phyloP scores from a whole-genome alignment of 2,329 filamentous ascomycete genomes.

The Fusarium compactum region DNA sequence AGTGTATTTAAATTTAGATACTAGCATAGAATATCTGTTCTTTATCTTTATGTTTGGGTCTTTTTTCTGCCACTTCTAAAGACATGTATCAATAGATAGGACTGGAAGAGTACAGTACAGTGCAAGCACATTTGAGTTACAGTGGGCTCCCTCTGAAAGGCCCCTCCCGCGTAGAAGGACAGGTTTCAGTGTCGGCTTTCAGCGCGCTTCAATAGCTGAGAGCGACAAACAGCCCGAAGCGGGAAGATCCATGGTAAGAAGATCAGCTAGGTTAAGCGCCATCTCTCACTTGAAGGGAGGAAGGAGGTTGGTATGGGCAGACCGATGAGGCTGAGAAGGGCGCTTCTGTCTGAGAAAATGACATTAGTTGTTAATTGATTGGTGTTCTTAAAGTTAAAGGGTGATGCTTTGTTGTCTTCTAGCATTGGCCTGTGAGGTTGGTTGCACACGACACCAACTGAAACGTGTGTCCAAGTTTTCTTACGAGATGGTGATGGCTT shows the following conservation, averaged over 20 bases:
- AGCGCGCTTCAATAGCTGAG: slow-evolving; percentile 21
- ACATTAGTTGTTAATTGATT: background rate
- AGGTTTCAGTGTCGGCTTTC: slow-evolving; percentile 28
- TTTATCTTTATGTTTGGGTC: background rate
- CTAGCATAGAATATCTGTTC: background rate
- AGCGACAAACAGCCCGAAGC: slow-evolving; percentile 8
- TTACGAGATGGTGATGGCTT: slow-evolving; percentile 35
- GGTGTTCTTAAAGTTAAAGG: background rate
- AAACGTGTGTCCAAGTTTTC: slow-evolving; percentile 8
- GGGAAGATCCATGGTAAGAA: slow-evolving; percentile 4
- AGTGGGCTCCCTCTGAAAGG: background rate
- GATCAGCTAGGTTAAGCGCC: slow-evolving; percentile 18
- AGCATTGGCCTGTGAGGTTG: background rate
- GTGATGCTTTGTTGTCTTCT: background rate
- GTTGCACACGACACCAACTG: slow-evolving; percentile 21
- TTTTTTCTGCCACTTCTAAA: background rate
- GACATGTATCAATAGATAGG: background rate
- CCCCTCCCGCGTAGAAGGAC: slow-evolving; percentile 7
- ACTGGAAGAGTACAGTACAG: background rate
- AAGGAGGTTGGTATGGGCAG: slow-evolving; percentile 19
- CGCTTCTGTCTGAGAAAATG: slow-evolving; percentile 17
- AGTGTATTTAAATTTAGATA: background rate
- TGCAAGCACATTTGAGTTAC: background rate
- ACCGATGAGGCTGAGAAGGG: slow-evolving; percentile 20
- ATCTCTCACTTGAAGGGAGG: slow-evolving; percentile 17